phyloP scores from a whole-genome alignment of 306 rosid species.

The Styphnolobium japonicum region DNA sequence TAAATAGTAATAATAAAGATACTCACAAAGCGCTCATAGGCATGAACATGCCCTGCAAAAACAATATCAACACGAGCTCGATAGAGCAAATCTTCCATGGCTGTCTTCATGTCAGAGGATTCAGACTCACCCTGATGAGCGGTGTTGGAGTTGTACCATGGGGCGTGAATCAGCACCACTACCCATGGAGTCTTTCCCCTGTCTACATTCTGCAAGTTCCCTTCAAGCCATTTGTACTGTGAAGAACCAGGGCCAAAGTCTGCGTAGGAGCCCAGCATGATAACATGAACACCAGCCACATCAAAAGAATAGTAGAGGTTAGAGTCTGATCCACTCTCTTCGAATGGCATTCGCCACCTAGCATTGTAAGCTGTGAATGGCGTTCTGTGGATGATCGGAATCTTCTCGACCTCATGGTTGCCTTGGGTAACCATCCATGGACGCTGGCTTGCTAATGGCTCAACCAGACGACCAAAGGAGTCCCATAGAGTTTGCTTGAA shows the following conservation, averaged over 20 bases:
- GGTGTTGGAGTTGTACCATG: conserved; percentile 77
- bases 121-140: conserved; percentile 73
- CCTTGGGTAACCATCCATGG: conserved; percentile 98
- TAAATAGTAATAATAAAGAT: neutral
- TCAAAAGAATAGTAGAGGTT: conserved; percentile 85
- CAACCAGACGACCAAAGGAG: conserved; percentile 69
- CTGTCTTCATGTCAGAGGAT: conserved; percentile 56
- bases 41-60: conserved; percentile 83
- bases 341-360: conserved; percentile 79
- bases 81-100: conserved; percentile 72
- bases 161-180: conserved; percentile 69
- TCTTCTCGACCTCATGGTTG: conserved; percentile 72
- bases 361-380: conserved; percentile 82
- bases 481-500: conserved; percentile 48
- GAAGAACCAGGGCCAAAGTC: conserved; percentile 47
- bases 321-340: conserved; percentile 67
- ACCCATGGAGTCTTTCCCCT: conserved; percentile 68
- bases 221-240: conserved; percentile 67
- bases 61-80: conserved; percentile 69
- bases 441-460: conserved; percentile 70
- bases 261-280: conserved; percentile 86
- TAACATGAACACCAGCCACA: conserved; percentile 67
- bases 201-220: conserved; percentile 51
- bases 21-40: conserved; percentile 90
- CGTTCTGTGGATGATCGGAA: conserved; percentile 24